Conservation (phyloP, 345 rosid genomes). For the Lumnitzera racemosa region DNA sequence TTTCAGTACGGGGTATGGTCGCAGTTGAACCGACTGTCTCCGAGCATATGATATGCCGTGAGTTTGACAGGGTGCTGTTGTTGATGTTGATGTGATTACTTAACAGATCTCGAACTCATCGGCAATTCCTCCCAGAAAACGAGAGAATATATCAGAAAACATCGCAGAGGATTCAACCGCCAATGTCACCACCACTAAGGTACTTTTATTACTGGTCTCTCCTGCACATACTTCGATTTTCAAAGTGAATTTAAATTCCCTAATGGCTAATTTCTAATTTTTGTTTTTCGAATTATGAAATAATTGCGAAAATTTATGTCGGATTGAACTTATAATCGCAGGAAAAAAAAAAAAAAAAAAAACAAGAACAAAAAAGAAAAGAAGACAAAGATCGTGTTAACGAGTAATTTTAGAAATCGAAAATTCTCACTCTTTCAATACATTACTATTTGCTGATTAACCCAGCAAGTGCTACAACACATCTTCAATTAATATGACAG, state of each 20-base stretch:
- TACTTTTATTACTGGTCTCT: not conserved
- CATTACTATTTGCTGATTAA: too few species aligned
- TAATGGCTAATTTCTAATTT: not conserved
- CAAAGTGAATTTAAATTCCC: constrained; percentile 1
- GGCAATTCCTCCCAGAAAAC: constrained; percentile 24
- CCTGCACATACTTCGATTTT: constrained; percentile 12
- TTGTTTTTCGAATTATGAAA: not conserved
- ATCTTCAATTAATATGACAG: too few species aligned
- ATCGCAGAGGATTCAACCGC: constrained; percentile 23
- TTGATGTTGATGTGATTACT: constrained; percentile 1
- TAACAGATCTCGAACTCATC: constrained; percentile 38
- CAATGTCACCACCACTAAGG: constrained; percentile 22
- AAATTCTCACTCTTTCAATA: too few species aligned
- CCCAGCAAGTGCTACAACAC: too few species aligned
- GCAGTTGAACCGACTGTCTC: not conserved
- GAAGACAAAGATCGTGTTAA: too few species aligned
- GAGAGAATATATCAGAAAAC: constrained; percentile 18
- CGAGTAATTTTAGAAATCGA: too few species aligned
- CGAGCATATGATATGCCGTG: not conserved
- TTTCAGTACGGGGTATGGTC: not conserved
- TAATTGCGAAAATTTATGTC: too few species aligned
- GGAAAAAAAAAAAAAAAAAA: too few species aligned
- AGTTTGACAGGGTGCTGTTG: not conserved
- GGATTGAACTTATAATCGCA: too few species aligned
- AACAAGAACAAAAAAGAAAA: too few species aligned